phyloP scores from a whole-genome alignment of 768 basidiomycete genomes.

The Asterophora lycoperdoides region DNA sequence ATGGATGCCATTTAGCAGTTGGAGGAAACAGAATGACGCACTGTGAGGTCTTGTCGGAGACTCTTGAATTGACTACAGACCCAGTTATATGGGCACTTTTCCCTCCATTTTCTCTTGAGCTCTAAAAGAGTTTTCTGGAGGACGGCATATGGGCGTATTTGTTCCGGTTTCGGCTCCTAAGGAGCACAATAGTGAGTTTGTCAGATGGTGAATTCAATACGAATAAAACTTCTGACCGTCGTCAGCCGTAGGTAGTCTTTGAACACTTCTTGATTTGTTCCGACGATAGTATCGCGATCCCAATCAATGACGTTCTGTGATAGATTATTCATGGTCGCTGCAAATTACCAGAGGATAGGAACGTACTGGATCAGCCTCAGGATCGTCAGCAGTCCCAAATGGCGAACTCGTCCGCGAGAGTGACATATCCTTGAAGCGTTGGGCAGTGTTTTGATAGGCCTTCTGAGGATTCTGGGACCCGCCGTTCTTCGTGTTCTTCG shows the following conservation, averaged over 20 bases:
- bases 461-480: slow-evolving; percentile 35
- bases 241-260: slow-evolving; percentile 96
- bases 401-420: slow-evolving; percentile 49
- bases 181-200: slow-evolving; percentile 2
- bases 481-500: slow-evolving; percentile 44
- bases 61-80: slow-evolving; percentile 99
- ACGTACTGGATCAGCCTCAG: slow-evolving; percentile 69
- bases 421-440: slow-evolving; percentile 46
- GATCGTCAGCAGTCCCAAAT: slow-evolving; percentile 53
- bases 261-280: slow-evolving; percentile 83
- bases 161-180: slow-evolving; percentile 91
- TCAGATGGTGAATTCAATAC: not conserved
- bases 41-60: slow-evolving; percentile 94
- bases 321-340: not conserved
- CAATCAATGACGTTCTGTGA: slow-evolving; percentile 92
- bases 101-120: slow-evolving; percentile 85
- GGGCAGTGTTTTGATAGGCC: slow-evolving; percentile 46
- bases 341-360: slow-evolving; percentile 1
- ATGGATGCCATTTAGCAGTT: slow-evolving; percentile 21
- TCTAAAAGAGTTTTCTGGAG: slow-evolving; percentile 82
- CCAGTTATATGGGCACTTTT: slow-evolving; percentile 75
- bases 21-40: slow-evolving; percentile 39
- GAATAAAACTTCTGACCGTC: slow-evolving; percentile 47
- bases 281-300: slow-evolving; percentile 95
- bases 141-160: slow-evolving; percentile 84